A percentile compares a stretch with the other conserved stretches of the same genome.
Evolutionary conservation across 2,329 filamentous ascomycete species (phyloP).

Genomic region (Proliferodiscus dingleyae): DNA sequence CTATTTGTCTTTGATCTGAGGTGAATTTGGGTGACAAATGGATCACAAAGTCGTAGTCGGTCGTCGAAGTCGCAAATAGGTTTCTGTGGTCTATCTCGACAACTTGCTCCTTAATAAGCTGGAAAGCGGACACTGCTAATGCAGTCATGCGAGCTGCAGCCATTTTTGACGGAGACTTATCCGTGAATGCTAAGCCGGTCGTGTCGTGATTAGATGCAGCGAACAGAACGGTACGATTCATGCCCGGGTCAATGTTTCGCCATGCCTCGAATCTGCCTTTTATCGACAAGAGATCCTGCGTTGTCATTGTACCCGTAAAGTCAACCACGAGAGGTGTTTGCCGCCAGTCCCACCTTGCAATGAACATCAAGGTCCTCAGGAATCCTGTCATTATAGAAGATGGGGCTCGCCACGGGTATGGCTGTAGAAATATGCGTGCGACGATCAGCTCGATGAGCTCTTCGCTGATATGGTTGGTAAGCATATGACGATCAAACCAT

Average conservation of each 20-base stretch:
- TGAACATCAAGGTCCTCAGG: slow-evolving; percentile 70
- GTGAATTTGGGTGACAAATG: slow-evolving; percentile 45
- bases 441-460: slow-evolving; percentile 83
- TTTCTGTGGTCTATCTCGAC: slow-evolving; percentile 48
- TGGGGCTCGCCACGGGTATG: slow-evolving; percentile 75
- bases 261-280: slow-evolving; percentile 73
- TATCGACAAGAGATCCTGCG: slow-evolving; percentile 56
- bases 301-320: slow-evolving; percentile 59
- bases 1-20: slow-evolving; percentile 33
- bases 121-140: slow-evolving; percentile 71
- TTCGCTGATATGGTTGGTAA: slow-evolving; percentile 68
- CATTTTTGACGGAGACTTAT: slow-evolving; percentile 70
- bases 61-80: slow-evolving; percentile 68
- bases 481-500: slow-evolving; percentile 83
- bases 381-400: slow-evolving; percentile 76
- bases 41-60: slow-evolving; percentile 84
- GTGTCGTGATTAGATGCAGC: slow-evolving; percentile 74
- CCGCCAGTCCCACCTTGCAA: slow-evolving; percentile 91
- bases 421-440: slow-evolving; percentile 71
- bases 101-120: slow-evolving; percentile 50
- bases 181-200: slow-evolving; percentile 77
- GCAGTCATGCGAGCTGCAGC: slow-evolving; percentile 78
- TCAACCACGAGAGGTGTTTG: slow-evolving; percentile 78
- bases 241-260: slow-evolving; percentile 80
- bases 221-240: slow-evolving; percentile 80